Conservation (phyloP, 1,284 basidiomycete genomes). For the Ceratobasidium sp. region DNA sequence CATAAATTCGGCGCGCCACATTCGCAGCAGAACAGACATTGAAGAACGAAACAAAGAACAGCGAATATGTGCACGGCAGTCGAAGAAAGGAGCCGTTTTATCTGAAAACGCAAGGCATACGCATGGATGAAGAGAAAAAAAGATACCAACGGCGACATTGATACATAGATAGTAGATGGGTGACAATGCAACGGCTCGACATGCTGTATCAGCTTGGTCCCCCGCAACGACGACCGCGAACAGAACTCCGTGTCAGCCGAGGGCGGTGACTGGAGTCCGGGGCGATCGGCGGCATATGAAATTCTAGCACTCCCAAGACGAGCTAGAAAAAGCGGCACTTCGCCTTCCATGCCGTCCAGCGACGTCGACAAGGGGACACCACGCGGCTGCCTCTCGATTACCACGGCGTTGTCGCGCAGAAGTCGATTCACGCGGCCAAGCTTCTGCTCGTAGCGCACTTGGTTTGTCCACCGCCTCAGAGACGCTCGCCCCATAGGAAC, state of each 20-base stretch:
- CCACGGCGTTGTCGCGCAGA: slow-evolving; percentile 14
- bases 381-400: background rate
- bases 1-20: too few relatives aligned
- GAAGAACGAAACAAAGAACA: slow-evolving; percentile 7
- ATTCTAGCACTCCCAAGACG: background rate
- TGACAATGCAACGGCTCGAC: too few relatives aligned
- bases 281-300: slow-evolving; percentile 13
- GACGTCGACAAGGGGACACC: slow-evolving; percentile 33
- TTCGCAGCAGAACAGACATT: too few relatives aligned
- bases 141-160: too few relatives aligned
- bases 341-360: background rate
- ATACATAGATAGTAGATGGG: too few relatives aligned
- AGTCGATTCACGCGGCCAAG: background rate
- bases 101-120: background rate
- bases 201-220: background rate
- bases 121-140: background rate
- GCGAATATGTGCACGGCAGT: background rate
- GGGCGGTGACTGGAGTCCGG: slow-evolving; percentile 10
- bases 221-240: background rate
- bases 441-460: background rate
- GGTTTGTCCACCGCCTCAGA: background rate
- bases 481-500: background rate
- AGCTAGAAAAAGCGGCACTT: background rate
- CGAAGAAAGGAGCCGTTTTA: background rate
- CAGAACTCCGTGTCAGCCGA: background rate